Conservation (phyloP, 768 basidiomycete genomes). For the Amanita rubescens region DNA sequence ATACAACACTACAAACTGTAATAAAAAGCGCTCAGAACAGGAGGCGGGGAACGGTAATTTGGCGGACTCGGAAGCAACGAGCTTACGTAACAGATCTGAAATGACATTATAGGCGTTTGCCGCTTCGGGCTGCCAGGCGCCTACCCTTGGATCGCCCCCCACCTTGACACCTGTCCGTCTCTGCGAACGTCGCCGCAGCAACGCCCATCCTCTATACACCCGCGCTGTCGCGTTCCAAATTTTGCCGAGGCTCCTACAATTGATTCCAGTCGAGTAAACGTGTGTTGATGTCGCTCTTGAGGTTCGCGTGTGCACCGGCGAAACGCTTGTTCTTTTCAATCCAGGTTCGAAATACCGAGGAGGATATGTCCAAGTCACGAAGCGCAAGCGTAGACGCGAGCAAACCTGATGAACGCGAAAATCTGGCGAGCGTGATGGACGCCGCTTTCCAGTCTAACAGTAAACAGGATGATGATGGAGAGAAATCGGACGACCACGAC, state of each 20-base stretch:
- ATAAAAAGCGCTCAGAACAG: not conserved
- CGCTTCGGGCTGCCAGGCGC: conserved; percentile 7
- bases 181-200: conserved; percentile 3
- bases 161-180: conserved; percentile 5
- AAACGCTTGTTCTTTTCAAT: conserved; percentile 16
- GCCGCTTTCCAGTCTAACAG: conserved; percentile 22
- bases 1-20: too few relatives aligned
- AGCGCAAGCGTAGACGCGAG: conserved; percentile 31
- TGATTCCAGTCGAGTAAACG: conserved; percentile 15
- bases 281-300: conserved; percentile 16
- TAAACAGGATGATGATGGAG: conserved; percentile 19
- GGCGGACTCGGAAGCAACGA: not conserved
- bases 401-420: conserved; percentile 22
- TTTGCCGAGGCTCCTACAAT: conserved; percentile 2
- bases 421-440: conserved; percentile 25
- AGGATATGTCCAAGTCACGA: conserved; percentile 26
- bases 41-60: not conserved
- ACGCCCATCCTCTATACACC: not conserved
- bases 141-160: conserved; percentile 7
- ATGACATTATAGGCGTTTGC: conserved; percentile 9
- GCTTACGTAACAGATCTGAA: conserved; percentile 8
- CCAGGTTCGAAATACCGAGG: conserved; percentile 7
- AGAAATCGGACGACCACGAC: conserved; percentile 22
- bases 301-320: conserved; percentile 16
- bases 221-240: not conserved